Evolutionary conservation across 2,329 filamentous ascomycete genomes (phyloP).

Genomic region (Elsinoe arachidis): DNA sequence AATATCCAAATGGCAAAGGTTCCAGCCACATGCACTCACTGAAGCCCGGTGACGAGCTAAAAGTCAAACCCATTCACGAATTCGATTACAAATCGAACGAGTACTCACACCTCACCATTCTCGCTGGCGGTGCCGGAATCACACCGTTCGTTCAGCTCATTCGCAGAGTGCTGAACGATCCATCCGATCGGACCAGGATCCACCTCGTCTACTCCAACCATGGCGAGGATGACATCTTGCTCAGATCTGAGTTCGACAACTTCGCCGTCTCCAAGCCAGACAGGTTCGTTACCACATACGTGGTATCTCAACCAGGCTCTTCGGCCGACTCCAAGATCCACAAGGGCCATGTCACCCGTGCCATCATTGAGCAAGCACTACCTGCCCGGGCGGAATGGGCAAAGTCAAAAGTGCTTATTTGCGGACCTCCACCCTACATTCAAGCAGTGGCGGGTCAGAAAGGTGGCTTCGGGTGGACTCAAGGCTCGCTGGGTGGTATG

Average conservation of each 20-base stretch:
- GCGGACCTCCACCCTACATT: constrained; percentile 62
- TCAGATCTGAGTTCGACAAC: constrained; percentile 47
- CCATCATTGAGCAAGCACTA: constrained; percentile 44
- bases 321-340: constrained; percentile 30
- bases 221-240: constrained; percentile 52
- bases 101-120: constrained; percentile 46
- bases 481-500: constrained; percentile 38
- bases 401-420: constrained; percentile 56
- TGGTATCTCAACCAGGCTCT: constrained; percentile 41
- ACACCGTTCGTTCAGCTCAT: constrained; percentile 61
- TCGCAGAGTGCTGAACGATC: constrained; percentile 52
- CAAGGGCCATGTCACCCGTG: constrained; percentile 51
- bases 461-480: constrained; percentile 27
- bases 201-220: constrained; percentile 61
- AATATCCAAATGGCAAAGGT: constrained; percentile 57
- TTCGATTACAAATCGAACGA: constrained; percentile 41
- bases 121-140: constrained; percentile 65
- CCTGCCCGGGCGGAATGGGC: constrained; percentile 29
- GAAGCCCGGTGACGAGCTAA: constrained; percentile 51
- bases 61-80: constrained; percentile 48
- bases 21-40: constrained; percentile 60
- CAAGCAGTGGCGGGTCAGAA: constrained; percentile 43
- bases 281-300: constrained; percentile 51
- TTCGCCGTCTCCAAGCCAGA: constrained; percentile 44
- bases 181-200: constrained; percentile 53